These are phyloP conservation scores for Capsicum pubescens DNA, from an alignment of 257 asterid genomes.

Conservation along the genomic window DNA sequence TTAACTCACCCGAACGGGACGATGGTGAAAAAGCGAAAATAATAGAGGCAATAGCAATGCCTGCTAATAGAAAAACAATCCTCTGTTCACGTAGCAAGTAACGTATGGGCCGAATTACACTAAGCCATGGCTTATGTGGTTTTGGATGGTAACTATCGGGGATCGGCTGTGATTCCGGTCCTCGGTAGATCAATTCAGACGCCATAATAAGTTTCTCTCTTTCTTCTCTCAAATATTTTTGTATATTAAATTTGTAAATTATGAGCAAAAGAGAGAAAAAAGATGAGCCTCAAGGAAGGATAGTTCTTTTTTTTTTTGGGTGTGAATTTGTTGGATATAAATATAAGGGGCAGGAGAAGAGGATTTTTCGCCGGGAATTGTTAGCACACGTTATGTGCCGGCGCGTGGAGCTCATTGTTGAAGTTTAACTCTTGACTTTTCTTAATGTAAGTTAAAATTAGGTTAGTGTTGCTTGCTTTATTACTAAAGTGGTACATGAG, in stretches of 20 bases:
- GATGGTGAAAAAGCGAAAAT: conserved; percentile 40
- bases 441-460: not conserved
- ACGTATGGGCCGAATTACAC: conserved; percentile 47
- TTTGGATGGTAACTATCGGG: conserved; percentile 72
- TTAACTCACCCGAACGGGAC: conserved; percentile 29
- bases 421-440: not conserved
- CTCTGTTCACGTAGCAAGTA: conserved; percentile 61
- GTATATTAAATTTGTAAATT: no score
- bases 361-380: conserved; percentile 23
- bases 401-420: conserved; percentile 22
- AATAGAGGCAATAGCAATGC: conserved; percentile 57
- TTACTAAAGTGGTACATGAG: not conserved
- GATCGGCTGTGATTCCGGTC: conserved; percentile 70
- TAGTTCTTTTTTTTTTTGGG: not conserved
- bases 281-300: not conserved
- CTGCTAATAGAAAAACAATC: conserved; percentile 49
- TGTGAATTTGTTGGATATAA: not conserved
- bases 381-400: not conserved
- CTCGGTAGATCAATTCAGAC: conserved; percentile 84
- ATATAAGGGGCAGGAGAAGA: conserved; percentile 6
- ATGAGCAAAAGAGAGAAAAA: not conserved
- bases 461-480: not conserved
- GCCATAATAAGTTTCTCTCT: conserved; percentile 37
- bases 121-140: conserved; percentile 53
- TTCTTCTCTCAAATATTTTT: not conserved